Evolutionary conservation across 805 yeast genomes (phyloP).

Genomic region (Grigorovia humatica): DNA sequence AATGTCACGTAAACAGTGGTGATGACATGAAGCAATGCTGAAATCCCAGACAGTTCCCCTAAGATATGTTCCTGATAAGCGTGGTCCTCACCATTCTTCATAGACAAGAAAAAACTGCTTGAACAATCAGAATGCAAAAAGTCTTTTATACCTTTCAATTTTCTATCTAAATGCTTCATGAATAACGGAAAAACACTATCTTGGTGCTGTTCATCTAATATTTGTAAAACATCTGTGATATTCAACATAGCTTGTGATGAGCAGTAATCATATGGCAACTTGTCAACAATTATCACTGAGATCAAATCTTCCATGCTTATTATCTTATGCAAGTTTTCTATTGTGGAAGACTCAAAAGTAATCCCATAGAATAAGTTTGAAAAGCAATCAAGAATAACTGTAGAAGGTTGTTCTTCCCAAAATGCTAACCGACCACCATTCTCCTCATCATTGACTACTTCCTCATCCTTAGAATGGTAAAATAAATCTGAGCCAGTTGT

Average conservation of each 20-base stretch:
- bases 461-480: constrained; percentile 34
- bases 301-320: constrained; percentile 38
- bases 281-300: constrained; percentile 37
- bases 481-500: constrained; percentile 29
- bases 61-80: constrained; percentile 9
- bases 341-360: constrained; percentile 41
- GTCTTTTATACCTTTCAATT: constrained; percentile 23
- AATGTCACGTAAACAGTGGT: constrained; percentile 49
- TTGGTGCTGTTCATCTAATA: constrained; percentile 45
- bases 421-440: constrained; percentile 32
- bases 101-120: constrained; percentile 20
- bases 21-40: constrained; percentile 40
- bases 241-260: constrained; percentile 45
- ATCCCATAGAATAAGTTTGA: constrained; percentile 39
- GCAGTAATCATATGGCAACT: constrained; percentile 53
- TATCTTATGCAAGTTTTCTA: constrained; percentile 32
- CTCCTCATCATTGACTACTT: constrained; percentile 33
- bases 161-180: constrained; percentile 26
- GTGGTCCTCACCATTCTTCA: constrained; percentile 8
- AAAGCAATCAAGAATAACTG: constrained; percentile 41
- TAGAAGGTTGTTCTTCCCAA: constrained; percentile 44
- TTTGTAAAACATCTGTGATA: constrained; percentile 43
- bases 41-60: constrained; percentile 25
- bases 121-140: constrained; percentile 18
- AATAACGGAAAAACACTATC: constrained; percentile 35